Evolutionary conservation across 331 rosid species (phyloP).

Genomic region (Pyrus hybrid): DNA sequence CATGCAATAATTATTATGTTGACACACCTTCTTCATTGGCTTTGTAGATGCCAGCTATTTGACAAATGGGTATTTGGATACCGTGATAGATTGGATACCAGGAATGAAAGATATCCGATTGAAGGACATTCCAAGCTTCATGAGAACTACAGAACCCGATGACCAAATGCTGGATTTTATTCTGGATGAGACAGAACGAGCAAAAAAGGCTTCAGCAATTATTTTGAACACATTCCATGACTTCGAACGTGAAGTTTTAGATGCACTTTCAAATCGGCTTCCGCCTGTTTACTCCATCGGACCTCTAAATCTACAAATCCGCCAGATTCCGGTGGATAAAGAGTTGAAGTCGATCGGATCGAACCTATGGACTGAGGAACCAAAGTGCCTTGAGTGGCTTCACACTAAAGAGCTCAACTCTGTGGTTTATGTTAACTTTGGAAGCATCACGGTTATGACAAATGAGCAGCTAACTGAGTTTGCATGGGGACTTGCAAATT

Average conservation of each 20-base stretch:
- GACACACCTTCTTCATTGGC: background rate
- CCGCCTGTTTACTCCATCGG: constrained; percentile 17
- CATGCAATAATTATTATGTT: too few species aligned
- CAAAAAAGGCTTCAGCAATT: constrained; percentile 6
- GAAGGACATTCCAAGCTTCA: too few species aligned
- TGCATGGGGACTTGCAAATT: constrained; percentile 24
- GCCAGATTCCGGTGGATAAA: background rate
- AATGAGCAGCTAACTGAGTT: constrained; percentile 16
- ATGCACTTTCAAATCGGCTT: background rate
- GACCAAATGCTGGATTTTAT: background rate
- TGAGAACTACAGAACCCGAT: too few species aligned
- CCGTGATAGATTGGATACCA: too few species aligned
- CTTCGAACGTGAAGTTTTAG: background rate
- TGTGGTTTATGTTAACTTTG: too few species aligned
- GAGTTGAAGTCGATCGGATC: background rate
- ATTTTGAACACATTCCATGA: constrained; percentile 14
- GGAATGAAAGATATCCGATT: too few species aligned
- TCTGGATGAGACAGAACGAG: background rate
- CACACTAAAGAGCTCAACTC: background rate
- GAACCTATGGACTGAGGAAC: constrained; percentile 26
- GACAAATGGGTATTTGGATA: constrained; percentile 1
- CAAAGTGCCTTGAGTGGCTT: constrained; percentile 18
- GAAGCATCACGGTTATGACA: constrained; percentile 24
- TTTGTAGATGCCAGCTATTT: constrained; percentile 14
- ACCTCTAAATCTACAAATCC: background rate